These are phyloP conservation scores for Schizopora paradoxa DNA, from an alignment of 1,284 basidiomycete genomes.

Conservation along the genomic window DNA sequence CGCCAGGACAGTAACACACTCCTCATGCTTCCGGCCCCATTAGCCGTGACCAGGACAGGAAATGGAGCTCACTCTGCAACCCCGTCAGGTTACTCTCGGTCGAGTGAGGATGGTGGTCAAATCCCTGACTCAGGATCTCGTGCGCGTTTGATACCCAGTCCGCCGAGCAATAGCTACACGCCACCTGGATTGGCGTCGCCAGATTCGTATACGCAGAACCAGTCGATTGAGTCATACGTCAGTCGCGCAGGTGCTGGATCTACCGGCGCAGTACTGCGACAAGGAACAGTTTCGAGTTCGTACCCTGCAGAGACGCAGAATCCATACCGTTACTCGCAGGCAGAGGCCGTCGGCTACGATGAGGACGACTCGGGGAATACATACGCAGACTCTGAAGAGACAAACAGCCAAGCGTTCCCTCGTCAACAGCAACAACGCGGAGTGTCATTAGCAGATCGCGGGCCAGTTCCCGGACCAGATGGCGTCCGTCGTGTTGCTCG, in stretches of 20 bases:
- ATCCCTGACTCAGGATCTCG: constrained; percentile 54
- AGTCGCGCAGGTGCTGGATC: constrained; percentile 30
- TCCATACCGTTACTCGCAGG: constrained; percentile 40
- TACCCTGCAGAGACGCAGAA: constrained; percentile 49
- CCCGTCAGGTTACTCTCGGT: constrained; percentile 50
- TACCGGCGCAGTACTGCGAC: constrained; percentile 37
- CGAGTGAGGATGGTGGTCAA: constrained; percentile 62
- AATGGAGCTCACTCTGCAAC: constrained; percentile 27
- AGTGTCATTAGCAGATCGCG: constrained; percentile 70
- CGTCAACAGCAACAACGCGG: constrained; percentile 42
- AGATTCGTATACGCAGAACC: constrained; percentile 22
- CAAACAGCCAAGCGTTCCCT: constrained; percentile 19
- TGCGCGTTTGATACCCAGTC: constrained; percentile 50
- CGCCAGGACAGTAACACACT: constrained; percentile 64
- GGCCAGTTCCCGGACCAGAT: constrained; percentile 72
- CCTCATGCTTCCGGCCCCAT: constrained; percentile 64
- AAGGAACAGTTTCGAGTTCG: constrained; percentile 32
- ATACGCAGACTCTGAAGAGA: constrained; percentile 14
- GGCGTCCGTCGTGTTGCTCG: constrained; percentile 69
- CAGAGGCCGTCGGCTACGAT: constrained; percentile 33
- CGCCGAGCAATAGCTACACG: constrained; percentile 39
- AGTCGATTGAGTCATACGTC: constrained; percentile 37
- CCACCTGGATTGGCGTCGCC: constrained; percentile 25
- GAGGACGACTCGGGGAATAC: constrained; percentile 28
- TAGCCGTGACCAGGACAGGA: constrained; percentile 45